Evolutionary conservation across 2,329 filamentous ascomycete species (phyloP), one percentile per base, ranked within the genome.

Genomic region (Drechslerella coelobrocha): DNA sequence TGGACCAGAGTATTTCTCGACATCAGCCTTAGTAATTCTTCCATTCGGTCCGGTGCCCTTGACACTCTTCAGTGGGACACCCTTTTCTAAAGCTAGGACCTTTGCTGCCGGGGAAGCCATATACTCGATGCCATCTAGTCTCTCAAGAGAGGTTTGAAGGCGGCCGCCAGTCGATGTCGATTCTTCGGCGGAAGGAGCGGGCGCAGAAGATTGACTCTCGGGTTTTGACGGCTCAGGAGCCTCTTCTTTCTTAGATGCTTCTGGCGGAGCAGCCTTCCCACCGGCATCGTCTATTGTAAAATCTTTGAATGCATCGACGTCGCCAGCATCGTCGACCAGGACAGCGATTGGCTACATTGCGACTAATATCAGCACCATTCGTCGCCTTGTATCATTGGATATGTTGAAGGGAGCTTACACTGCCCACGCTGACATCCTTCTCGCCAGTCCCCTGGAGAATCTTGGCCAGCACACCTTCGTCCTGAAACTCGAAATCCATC

Each of bases 401-500:
- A 26, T 23, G 19, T 37, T 51, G 48, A 50, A 59, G 31, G 60
- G 61, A 61, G 87, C 91, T 83, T 86, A 99, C 94, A 81, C 89
- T 94, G 80, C 94, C 94, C 77, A 99, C 92, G 27, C 93, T 80
- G 73, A 99, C 83, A 79, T 99, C 94, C 84, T 97, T 99, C 81
- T 89, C 89, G 75, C 95, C 95, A 71, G 89, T 88, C 48, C 96
- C 90, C 83, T 92, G 94, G 78, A 99, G 84, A 74, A 97, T 85
- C 85, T 96, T 96, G 77, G 94, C 93, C 75, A 99, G 85, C 72
- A 96, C 86, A 83, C 93, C 94, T 79, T 97, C 94, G 78, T 99
- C 94, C 82, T 99, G 94, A 82, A 96, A 97, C 82, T 99, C 94
- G 80, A 99, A 97, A 84, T 99, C 94, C 94, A 99, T 99, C 84